Conservation (phyloP, 257 asterid genomes). For the Petunia secreta region DNA sequence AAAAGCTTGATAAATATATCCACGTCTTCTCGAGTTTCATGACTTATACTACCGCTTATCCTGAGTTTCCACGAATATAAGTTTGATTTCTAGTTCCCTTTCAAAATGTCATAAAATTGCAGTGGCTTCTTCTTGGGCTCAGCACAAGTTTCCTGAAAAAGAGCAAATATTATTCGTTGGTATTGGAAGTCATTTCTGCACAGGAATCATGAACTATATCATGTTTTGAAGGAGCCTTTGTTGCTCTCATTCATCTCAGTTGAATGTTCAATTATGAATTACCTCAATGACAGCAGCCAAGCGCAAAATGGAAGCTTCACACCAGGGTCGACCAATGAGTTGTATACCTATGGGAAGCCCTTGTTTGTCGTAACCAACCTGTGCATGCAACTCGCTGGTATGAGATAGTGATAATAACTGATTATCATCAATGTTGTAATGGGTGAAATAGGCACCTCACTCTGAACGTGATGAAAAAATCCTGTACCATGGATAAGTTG, state of each 20-base stretch:
- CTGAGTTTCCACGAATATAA: neutral
- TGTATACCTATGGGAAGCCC: constrained; percentile 97
- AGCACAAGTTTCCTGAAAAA: constrained; percentile 68
- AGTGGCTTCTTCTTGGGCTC: constrained; percentile 73
- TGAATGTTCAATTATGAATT: neutral
- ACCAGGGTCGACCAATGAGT: constrained; percentile 95
- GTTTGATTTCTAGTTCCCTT: constrained; percentile 50
- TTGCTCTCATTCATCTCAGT: constrained; percentile 6
- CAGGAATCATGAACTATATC: neutral
- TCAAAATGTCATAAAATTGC: constrained; percentile 73
- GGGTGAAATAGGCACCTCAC: neutral
- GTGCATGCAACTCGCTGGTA: neutral
- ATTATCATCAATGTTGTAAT: neutral
- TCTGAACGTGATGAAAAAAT: no score
- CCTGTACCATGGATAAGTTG: neutral
- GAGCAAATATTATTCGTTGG: neutral
- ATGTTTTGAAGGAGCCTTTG: neutral
- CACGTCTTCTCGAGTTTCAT: no score
- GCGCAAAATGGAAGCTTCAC: constrained; percentile 86
- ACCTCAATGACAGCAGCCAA: constrained; percentile 93
- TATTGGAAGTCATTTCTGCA: neutral
- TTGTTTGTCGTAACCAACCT: constrained; percentile 95
- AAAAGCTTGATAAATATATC: neutral
- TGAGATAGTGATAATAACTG: neutral
- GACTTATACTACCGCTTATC: neutral